Percentiles rank a stretch among this genome's conserved stretches.
Conservation (phyloP, 257 asterid genomes). For the Nicotiana noctiflora region DNA sequence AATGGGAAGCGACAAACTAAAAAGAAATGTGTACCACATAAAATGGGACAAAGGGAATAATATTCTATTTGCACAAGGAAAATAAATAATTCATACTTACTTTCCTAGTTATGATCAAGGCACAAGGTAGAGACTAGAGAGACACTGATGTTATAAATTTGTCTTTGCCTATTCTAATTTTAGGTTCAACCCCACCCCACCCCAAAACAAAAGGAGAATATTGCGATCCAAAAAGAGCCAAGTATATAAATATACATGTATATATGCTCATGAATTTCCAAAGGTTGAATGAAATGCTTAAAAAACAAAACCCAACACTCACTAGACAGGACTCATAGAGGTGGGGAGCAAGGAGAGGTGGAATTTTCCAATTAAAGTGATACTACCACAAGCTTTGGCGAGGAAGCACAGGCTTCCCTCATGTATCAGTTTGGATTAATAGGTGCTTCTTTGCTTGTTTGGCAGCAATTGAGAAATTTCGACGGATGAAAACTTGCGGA, state of each 20-base stretch:
- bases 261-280: neutral
- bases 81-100: neutral
- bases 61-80: neutral
- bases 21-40: no score
- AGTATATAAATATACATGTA: neutral
- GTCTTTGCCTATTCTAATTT: neutral
- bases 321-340: neutral
- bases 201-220: neutral
- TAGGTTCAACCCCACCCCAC: neutral
- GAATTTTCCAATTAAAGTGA: neutral
- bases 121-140: constrained; percentile 2
- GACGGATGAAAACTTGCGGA: neutral
- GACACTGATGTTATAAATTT: neutral
- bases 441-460: neutral
- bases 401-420: neutral
- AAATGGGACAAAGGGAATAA: neutral
- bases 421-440: neutral
- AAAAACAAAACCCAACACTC: neutral
- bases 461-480: neutral
- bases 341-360: neutral
- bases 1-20: no score
- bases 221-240: neutral
- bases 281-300: neutral
- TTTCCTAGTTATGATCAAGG: neutral
- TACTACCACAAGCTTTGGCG: neutral